Evolutionary conservation across 2,329 filamentous ascomycete species (phyloP).

Genomic region (Grosmannia penicillata): DNA sequence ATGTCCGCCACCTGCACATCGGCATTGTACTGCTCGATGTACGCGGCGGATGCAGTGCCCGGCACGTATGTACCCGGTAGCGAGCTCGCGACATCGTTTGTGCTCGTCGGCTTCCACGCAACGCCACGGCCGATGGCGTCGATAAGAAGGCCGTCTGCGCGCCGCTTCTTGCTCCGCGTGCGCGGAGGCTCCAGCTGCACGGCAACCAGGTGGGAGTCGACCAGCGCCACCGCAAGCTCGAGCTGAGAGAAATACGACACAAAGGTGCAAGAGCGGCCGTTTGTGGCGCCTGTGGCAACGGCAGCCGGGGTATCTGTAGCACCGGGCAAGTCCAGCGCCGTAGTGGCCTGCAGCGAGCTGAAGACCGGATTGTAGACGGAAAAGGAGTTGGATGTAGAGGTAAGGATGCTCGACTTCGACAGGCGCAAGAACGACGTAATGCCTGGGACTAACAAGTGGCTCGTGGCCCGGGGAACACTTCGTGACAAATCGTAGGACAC

Average conservation of each 20-base stretch:
- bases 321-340: conserved; percentile 28
- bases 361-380: conserved; percentile 57
- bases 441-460: conserved; percentile 33
- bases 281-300: conserved; percentile 17
- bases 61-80: conserved; percentile 19
- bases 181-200: conserved; percentile 53
- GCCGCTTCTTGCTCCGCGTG: conserved; percentile 37
- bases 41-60: conserved; percentile 34
- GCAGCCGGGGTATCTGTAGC: conserved; percentile 8
- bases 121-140: conserved; percentile 59
- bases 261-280: conserved; percentile 24
- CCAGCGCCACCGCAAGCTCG: conserved; percentile 49
- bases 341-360: conserved; percentile 38
- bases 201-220: conserved; percentile 49
- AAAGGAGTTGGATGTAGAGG: conserved; percentile 40
- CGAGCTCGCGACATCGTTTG: background rate
- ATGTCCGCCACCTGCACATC: conserved; percentile 33
- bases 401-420: conserved; percentile 50
- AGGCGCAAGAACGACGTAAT: conserved; percentile 50
- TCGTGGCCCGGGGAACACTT: conserved; percentile 45
- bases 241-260: conserved; percentile 49
- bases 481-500: conserved; percentile 49
- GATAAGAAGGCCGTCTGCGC: conserved; percentile 48
- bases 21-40: conserved; percentile 27
- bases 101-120: background rate